Evolutionary conservation across 345 rosid species (phyloP), one percentile per base, ranked within the genome.

Genomic region (Moricandia arvensis): DNA sequence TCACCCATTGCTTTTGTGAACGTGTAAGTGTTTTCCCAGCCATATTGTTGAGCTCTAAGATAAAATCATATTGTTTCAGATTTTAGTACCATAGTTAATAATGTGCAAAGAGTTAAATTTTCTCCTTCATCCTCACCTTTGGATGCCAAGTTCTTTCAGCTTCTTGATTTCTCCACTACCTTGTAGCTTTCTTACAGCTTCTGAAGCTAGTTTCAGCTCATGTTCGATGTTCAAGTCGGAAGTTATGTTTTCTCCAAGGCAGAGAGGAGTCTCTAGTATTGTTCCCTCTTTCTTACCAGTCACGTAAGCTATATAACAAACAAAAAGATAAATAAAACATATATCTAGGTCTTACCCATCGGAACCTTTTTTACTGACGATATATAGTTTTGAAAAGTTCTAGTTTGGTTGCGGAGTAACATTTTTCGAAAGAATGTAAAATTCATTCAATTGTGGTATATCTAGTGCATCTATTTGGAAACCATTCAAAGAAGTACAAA

Each of bases 1-100:
- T 94, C 97, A 18, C 89, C 97, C 86, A 91, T 83, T n/a, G 95
- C 90, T 83, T 94, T 94, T 13, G 98, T 91, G 66, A 90, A 91
- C 12, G 87, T 95, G n/a, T 90, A 91, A 0, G 93, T 79, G 73
- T 90, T 89, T 67, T 88, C 97, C 96, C 97, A 94, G 18, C 98
- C 98, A 62, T 79, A 86, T 30, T 24, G 35, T 75, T 84, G 85
- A 49, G 97, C 97, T 84, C 43, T 15, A 31, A 59, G 21, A 15
- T 59, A 9, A 29, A 33, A 33, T 1, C 7, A 55, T 0, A 57
- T 4, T 26, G 33, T 1, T 31, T 41, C 0, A 66, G 60, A 45
- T 59, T 47, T 26, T 33, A 7, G 11, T 75, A n/a, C 33, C 21
- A 63, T 29, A 7, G 21, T 2, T 29, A 7, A 31, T 2, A 43